phyloP scores from a whole-genome alignment of 106 monocot species.

The Iris macrosiphon region DNA sequence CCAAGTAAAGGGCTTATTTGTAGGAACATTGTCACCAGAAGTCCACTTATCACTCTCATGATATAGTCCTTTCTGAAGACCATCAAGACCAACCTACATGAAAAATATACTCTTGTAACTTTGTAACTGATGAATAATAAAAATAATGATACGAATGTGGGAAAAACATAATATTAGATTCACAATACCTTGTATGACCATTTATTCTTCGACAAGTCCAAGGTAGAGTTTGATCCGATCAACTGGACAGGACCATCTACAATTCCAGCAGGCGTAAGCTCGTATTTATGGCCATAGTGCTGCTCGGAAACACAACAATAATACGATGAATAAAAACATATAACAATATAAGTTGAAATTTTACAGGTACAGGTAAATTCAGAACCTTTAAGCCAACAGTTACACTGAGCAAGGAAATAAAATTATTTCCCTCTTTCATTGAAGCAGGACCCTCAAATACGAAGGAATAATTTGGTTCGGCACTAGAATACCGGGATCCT shows the following conservation, averaged over 20 bases:
- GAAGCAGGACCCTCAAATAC: slow-evolving; percentile 16
- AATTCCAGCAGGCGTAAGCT: slow-evolving; percentile 35
- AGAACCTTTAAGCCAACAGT: slow-evolving; percentile 57
- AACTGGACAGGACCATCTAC: slow-evolving; percentile 40
- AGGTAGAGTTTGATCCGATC: slow-evolving; percentile 11
- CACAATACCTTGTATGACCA: slow-evolving; percentile 79
- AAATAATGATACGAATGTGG: too few relatives aligned
- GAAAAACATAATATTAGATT: too few relatives aligned
- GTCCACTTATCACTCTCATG: too few relatives aligned
- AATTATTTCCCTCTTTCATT: slow-evolving; percentile 29
- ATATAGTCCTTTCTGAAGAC: too few relatives aligned
- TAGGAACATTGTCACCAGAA: slow-evolving; percentile 14
- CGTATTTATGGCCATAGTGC: slow-evolving; percentile 57
- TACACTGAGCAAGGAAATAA: slow-evolving; percentile 57
- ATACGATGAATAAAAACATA: background rate
- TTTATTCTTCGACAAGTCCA: slow-evolving; percentile 29
- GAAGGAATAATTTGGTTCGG: slow-evolving; percentile 12
- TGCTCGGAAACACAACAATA: too few relatives aligned
- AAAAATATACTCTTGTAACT: background rate
- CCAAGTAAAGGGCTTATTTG: slow-evolving; percentile 65
- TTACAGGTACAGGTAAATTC: too few relatives aligned
- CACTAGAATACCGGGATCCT: slow-evolving; percentile 41
- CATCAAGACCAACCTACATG: slow-evolving; percentile 34
- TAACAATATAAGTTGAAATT: too few relatives aligned
- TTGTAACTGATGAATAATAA: too few relatives aligned